These are phyloP conservation scores for Penicillium sp. DNA, from an alignment of 2,329 filamentous ascomycete genomes.

Conservation along the genomic window DNA sequence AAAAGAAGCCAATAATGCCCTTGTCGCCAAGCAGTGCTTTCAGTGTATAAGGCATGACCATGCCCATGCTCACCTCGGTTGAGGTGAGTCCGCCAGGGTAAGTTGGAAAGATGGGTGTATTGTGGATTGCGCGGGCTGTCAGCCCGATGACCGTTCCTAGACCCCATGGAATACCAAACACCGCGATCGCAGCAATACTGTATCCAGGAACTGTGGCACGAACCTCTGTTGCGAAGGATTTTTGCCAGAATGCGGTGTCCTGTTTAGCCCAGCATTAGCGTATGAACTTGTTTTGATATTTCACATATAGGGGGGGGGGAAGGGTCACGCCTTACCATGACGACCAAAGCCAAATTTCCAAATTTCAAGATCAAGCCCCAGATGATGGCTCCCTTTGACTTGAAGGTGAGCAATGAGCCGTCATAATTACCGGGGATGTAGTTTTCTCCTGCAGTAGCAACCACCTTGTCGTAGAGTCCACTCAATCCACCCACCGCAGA, in stretches of 20 bases:
- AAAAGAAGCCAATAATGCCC: constrained; percentile 47
- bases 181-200: constrained; percentile 46
- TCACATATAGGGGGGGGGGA: too few species aligned
- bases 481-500: constrained; percentile 44
- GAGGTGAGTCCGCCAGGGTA: constrained; percentile 45
- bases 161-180: constrained; percentile 51
- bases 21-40: constrained; percentile 46
- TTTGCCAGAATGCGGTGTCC: constrained; percentile 56
- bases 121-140: constrained; percentile 46
- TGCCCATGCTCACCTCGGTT: constrained; percentile 44
- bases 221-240: constrained; percentile 52
- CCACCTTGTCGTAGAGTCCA: constrained; percentile 50
- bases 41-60: constrained; percentile 51
- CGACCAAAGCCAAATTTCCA: constrained; percentile 51
- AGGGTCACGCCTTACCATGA: constrained; percentile 44
- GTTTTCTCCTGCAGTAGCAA: constrained; percentile 43
- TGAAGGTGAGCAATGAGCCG: constrained; percentile 52
- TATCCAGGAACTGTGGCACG: constrained; percentile 51
- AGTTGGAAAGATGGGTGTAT: constrained; percentile 47
- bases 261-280: not conserved
- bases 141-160: constrained; percentile 51
- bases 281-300: not conserved
- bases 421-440: constrained; percentile 49
- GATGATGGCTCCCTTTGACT: constrained; percentile 46
- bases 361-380: constrained; percentile 52